Conservation (phyloP, 352 stramenopile genomes). For the Blastocystis hominis region DNA sequence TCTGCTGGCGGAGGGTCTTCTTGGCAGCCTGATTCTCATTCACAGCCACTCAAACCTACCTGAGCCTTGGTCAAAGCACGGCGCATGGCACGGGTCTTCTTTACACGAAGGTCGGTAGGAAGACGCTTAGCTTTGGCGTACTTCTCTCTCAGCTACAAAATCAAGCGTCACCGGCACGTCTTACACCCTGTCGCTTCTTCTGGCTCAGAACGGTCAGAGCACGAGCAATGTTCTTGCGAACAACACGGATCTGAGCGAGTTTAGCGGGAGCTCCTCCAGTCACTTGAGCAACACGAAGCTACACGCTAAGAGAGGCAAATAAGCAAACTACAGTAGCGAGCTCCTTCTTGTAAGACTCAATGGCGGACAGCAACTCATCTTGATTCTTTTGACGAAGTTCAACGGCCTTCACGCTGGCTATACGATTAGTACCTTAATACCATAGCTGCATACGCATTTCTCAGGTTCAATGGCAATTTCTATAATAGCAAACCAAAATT, state of each 20-base stretch:
- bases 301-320: not conserved
- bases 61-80: constrained; percentile 86
- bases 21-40: constrained; percentile 61
- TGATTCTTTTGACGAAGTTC: constrained; percentile 92
- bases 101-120: constrained; percentile 89
- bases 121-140: constrained; percentile 87
- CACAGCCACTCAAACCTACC: constrained; percentile 77
- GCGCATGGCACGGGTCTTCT: constrained; percentile 96
- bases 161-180: not conserved
- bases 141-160: constrained; percentile 76
- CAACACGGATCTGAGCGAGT: constrained; percentile 96
- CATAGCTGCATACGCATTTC: constrained; percentile 21
- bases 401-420: constrained; percentile 88
- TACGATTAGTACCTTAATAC: constrained; percentile 58
- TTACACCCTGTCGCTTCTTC: constrained; percentile 86
- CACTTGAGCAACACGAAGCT: constrained; percentile 95
- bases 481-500: not conserved
- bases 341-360: constrained; percentile 95
- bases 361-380: constrained; percentile 89
- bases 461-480: constrained; percentile 29
- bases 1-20: constrained; percentile 66
- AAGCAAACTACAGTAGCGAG: constrained; percentile 70
- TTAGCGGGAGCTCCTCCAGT: constrained; percentile 94
- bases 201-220: constrained; percentile 99
- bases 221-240: constrained; percentile 96